Percentiles rank a stretch among this genome's conserved stretches.
Evolutionary conservation across 352 stramenopile genomes (phyloP).

Genomic region (Phytophthora cajani): DNA sequence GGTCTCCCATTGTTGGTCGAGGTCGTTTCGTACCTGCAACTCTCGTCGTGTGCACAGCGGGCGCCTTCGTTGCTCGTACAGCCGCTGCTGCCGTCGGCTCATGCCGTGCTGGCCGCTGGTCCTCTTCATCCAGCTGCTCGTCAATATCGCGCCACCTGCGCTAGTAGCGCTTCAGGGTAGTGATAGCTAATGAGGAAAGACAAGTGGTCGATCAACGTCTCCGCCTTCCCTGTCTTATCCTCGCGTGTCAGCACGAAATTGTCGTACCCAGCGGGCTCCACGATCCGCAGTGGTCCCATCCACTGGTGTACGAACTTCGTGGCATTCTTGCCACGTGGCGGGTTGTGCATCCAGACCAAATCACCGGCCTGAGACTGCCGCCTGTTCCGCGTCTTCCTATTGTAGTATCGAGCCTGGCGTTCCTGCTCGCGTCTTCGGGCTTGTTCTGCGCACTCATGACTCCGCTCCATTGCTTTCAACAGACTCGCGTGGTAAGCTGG

Average conservation of each 20-base stretch:
- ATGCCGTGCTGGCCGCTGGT: neutral
- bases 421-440: neutral
- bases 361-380: conserved; percentile 2
- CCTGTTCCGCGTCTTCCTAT: neutral
- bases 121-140: neutral
- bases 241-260: conserved; percentile 2
- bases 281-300: neutral
- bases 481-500: neutral
- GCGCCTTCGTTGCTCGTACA: neutral
- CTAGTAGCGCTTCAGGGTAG: neutral
- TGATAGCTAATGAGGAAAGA: conserved; percentile 7
- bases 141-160: neutral
- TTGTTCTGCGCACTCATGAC: neutral
- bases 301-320: conserved; percentile 11
- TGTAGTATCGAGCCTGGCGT: neutral
- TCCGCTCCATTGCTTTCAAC: neutral
- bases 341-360: conserved; percentile 5
- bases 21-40: neutral
- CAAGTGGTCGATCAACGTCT: neutral
- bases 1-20: neutral
- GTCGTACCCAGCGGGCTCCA: conserved; percentile 1
- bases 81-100: neutral
- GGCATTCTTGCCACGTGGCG: neutral
- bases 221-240: neutral
- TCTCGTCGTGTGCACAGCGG: neutral